Base-by-base conservation (phyloP, 495 filamentous ascomycete genomes). In the Pseudoneurospora amorphoporcata region DNA sequence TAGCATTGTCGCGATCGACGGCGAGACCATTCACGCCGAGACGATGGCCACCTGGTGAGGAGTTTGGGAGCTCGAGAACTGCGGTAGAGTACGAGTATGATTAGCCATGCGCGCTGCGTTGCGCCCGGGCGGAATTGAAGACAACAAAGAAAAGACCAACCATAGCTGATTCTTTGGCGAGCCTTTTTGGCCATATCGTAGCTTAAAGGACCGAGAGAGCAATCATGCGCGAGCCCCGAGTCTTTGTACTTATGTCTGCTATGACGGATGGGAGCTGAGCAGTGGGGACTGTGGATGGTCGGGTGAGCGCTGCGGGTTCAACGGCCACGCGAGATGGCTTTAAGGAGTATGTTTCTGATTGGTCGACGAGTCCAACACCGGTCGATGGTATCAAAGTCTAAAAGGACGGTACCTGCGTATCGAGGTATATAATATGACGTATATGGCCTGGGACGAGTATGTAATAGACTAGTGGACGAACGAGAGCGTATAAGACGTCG, bases 41-140 rank as follows among this genome's bases (percentile, higher is more conserved):
- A 77, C 94, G 88, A 84, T 99, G 95, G 71, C 95, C 95, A 70
- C 84, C 84, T 71, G 92, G 92, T 19, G 92, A 90, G 53, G 94
- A 93, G 83, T 97, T 93, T 73, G 94, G 93, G 69, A 95, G 92
- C 79, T 97, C 95, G 75, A 99, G 89, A 82, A 99, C 95, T 99
- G 78, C 39, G 69, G 73, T 40, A 65, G 68, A 8, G 70, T 71
- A 16, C 8, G 16, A 68, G 73, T 58, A 68, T 72, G 17, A 8
- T 71, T 38, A 69, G 71, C 61, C 19, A 35, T 73, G 72, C 19
- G 32, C 29, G n/a, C 39, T 9, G 19, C 38, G 19, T 40, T 32
- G 32, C 32, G 32, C 14, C 14, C 53, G 69, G 42, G 17, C 61
- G 12, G 68, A 32, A 71, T 16, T 53, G 70, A 61, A 70, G 70